Percentiles rank a stretch among this genome's conserved stretches.
Evolutionary conservation across 257 asterid species (phyloP).

Genomic region (Petunia secreta): DNA sequence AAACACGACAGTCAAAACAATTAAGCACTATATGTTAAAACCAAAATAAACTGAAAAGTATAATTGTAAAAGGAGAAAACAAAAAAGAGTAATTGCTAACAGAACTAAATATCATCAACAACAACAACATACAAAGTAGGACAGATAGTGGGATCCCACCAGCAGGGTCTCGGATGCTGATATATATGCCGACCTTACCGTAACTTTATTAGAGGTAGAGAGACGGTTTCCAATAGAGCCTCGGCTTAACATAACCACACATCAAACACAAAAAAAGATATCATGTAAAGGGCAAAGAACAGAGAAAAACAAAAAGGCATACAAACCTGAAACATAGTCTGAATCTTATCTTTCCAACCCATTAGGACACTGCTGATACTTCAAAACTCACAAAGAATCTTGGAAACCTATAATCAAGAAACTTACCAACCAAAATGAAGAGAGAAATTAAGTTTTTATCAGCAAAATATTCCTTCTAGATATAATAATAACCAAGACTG

Average conservation of each 20-base stretch:
- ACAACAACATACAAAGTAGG: no score
- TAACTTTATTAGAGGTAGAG: no score
- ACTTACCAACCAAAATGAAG: background rate
- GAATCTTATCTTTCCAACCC: constrained; percentile 56
- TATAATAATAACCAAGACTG: background rate
- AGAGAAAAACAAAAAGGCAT: background rate
- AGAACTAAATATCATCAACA: background rate
- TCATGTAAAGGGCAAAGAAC: background rate
- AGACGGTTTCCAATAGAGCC: no score
- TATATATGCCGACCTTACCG: no score
- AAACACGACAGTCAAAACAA: constrained; percentile 1
- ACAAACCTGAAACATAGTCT: constrained; percentile 71
- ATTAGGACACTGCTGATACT: constrained; percentile 34
- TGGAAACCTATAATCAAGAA: constrained; percentile 3
- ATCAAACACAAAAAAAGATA: background rate
- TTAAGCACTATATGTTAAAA: background rate
- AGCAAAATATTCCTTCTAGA: background rate
- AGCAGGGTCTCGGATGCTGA: no score
- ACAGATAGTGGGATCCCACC: no score
- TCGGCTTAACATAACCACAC: no score
- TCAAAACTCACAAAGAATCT: constrained; percentile 23
- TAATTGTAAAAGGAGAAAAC: background rate
- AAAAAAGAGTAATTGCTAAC: background rate
- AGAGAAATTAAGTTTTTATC: background rate
- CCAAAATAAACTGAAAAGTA: background rate